phyloP scores from a whole-genome alignment of 176 grass and related monocot genomes.

The Phyllostachys edulis region DNA sequence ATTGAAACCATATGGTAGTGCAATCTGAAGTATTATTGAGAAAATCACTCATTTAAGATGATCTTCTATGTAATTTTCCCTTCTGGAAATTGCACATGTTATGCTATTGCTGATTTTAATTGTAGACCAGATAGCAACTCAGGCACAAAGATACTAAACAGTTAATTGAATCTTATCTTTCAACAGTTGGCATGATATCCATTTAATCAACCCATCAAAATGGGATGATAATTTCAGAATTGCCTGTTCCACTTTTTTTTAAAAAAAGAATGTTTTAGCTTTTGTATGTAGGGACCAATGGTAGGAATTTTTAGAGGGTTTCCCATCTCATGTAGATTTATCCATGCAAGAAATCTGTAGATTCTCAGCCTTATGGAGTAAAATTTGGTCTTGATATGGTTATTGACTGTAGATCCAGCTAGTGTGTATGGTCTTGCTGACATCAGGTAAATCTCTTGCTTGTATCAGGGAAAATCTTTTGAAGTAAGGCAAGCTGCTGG shows the following conservation, averaged over 20 bases:
- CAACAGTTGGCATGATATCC: not conserved
- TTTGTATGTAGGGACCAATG: not conserved
- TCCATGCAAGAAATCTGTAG: not conserved
- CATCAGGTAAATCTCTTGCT: constrained; percentile 26
- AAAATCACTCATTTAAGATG: not conserved
- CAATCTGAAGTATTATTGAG: not conserved
- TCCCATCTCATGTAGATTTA: constrained; percentile 8
- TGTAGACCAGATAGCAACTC: not conserved
- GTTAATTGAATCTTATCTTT: not conserved
- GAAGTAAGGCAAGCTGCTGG: constrained; percentile 97
- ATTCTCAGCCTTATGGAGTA: constrained; percentile 2
- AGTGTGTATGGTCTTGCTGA: constrained; percentile 5
- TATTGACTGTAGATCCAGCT: not conserved
- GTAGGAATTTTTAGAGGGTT: not conserved
- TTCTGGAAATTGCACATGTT: not conserved
- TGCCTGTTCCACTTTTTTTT: not conserved
- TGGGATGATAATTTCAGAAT: not conserved
- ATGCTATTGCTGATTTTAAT: not conserved
- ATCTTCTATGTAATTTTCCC: not conserved
- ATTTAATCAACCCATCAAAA: not conserved
- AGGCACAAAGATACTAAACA: not conserved
- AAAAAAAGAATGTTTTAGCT: not conserved
- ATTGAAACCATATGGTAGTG: not conserved
- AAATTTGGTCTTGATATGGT: constrained; percentile 9
- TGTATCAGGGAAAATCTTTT: constrained; percentile 62